phyloP scores from a whole-genome alignment of 2,329 filamentous ascomycete genomes.

The Dothistroma pini region DNA sequence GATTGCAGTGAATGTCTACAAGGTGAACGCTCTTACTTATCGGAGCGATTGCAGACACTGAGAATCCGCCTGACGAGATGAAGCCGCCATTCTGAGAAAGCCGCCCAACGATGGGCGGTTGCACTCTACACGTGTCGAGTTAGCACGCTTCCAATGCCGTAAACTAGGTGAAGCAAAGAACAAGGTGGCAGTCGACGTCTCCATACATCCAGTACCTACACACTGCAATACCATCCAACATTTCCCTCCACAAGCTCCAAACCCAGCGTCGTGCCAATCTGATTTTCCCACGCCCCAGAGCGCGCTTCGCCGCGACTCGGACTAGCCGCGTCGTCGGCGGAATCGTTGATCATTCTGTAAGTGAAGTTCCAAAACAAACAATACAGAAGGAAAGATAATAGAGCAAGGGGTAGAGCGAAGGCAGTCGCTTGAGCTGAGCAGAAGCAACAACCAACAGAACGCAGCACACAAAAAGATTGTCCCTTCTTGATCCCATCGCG shows the following conservation, averaged over 20 bases:
- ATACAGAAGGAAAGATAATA: constrained; percentile 4
- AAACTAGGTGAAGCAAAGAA: not conserved
- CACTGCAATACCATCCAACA: constrained; percentile 9
- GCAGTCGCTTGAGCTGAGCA: constrained; percentile 5
- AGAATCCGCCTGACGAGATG: too few species aligned
- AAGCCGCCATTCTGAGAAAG: too few species aligned
- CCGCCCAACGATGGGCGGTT: too few species aligned
- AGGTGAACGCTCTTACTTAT: too few species aligned
- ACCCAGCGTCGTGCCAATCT: constrained; percentile 12
- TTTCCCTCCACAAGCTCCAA: constrained; percentile 5
- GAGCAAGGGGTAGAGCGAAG: constrained; percentile 5
- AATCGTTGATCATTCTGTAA: constrained; percentile 9
- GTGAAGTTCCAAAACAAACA: constrained; percentile 4
- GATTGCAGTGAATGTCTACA: too few species aligned
- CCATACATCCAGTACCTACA: constrained; percentile 5
- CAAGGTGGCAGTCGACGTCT: constrained; percentile 10
- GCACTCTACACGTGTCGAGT: not conserved
- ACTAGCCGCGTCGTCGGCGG: constrained; percentile 4
- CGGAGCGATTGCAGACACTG: too few species aligned
- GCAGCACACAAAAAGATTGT: not conserved
- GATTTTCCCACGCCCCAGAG: constrained; percentile 3
- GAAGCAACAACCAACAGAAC: not conserved
- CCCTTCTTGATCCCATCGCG: constrained; percentile 6
- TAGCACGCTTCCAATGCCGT: not conserved
- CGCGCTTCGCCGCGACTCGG: constrained; percentile 6